Percentiles rank a stretch among this genome's conserved stretches.
Conservation (phyloP, 257 asterid species). For the Rhazya stricta region DNA sequence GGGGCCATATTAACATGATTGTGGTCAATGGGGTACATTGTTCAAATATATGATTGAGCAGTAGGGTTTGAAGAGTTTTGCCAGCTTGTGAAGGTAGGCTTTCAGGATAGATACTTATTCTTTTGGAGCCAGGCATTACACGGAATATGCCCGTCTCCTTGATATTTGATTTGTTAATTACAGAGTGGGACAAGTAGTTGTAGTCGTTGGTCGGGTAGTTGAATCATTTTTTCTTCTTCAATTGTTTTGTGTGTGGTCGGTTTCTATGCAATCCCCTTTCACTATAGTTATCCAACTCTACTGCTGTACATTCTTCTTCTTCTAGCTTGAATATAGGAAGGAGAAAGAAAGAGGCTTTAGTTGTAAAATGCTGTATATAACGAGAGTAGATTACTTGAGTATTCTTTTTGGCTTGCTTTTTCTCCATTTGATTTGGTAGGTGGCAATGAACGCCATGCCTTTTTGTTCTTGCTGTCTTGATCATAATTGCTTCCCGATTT, state of each 20-base stretch:
- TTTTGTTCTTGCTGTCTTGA: neutral
- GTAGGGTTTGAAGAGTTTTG: constrained; percentile 29
- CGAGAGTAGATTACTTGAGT: constrained; percentile 32
- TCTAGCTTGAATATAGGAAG: constrained; percentile 35
- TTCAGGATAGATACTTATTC: constrained; percentile 58
- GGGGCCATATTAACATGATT: constrained; percentile 14
- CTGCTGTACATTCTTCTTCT: constrained; percentile 49
- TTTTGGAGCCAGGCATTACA: constrained; percentile 55
- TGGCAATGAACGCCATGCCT: neutral
- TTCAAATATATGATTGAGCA: constrained; percentile 22
- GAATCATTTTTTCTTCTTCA: constrained; percentile 1
- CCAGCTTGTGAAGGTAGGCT: constrained; percentile 31
- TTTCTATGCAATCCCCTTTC: constrained; percentile 19
- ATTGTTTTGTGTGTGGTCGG: constrained; percentile 40
- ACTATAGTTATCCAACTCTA: constrained; percentile 20
- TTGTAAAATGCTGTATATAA: constrained; percentile 53
- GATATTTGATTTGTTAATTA: constrained; percentile 55
- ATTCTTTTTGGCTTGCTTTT: constrained; percentile 13
- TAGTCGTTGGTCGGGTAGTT: constrained; percentile 34
- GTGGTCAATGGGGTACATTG: constrained; percentile 8
- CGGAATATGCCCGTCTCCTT: constrained; percentile 36
- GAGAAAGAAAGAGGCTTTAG: constrained; percentile 30
- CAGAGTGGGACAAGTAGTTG: constrained; percentile 41
- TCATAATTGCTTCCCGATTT: neutral
- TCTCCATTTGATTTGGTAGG: neutral